Evolutionary conservation across 2,329 filamentous ascomycete genomes (phyloP), one percentile per base, ranked within the genome.

Genomic region (Paramyrothecium sp.): DNA sequence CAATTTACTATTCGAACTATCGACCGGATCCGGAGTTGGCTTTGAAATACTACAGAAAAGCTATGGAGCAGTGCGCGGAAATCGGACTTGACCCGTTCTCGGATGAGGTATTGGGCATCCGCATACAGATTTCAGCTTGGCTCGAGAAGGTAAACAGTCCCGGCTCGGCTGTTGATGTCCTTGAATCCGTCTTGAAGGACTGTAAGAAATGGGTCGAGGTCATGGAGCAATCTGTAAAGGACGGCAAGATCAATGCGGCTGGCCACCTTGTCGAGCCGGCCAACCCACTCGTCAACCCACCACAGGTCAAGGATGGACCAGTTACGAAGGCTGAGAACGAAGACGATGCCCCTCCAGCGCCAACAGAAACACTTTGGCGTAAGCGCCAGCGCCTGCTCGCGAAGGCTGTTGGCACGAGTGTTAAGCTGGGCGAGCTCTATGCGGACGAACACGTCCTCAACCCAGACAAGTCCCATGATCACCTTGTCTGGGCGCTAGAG

Each of bases 31-130:
- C 91, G 3, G 83, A 89, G 58, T 82, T 89, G 55, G 93, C 94
- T 1, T 79, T 96, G 58, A 89, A 91, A 64, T 91, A 91, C 72
- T 98, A 97, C 72, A 88, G 88, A 66, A 83, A 89, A 62, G 92
- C 93, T 3, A 79, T 98, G 57, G 80, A 87, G 60, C 81, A 89
- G 54, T 92, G 92, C 57, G 78, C 87, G 53, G 87, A 91, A 67
- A 69, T 89, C 53, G 86, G 87, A 0, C 85, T 99, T 77, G 92
- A 98, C 69, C 91, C 91, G 0, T 96, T 93, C 70, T 93, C 90
- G 3, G 90, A 97, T 65, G 93, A 97, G 71, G 88, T 97, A 34
- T 81, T 97, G 64, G 95, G 95, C 10, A 87, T 98, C 54, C 91
- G 92, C 68, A 88, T 98, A 53, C 87, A 93, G 69, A 81, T 96